These are phyloP conservation scores for Candida gigantensis DNA, from an alignment of 1,139 yeast genomes.

Conservation along the genomic window DNA sequence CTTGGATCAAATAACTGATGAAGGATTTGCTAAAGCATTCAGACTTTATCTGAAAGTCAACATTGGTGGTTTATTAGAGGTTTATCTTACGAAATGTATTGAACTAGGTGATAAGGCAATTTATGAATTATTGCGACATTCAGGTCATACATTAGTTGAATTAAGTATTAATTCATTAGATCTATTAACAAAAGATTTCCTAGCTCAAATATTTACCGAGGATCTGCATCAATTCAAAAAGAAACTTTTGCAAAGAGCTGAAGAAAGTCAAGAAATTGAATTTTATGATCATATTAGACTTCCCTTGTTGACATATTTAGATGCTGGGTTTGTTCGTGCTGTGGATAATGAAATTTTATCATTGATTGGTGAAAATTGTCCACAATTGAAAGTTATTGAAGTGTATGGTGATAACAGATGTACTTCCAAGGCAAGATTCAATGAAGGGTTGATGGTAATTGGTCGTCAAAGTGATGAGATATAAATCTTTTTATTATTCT, in stretches of 20 bases:
- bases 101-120: slow-evolving; percentile 64
- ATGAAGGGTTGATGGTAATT: slow-evolving; percentile 60
- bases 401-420: slow-evolving; percentile 79
- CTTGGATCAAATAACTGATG: slow-evolving; percentile 65
- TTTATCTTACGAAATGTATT: slow-evolving; percentile 68
- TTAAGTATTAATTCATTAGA: slow-evolving; percentile 71
- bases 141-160: slow-evolving; percentile 64
- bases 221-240: slow-evolving; percentile 33
- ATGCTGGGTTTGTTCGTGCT: slow-evolving; percentile 74
- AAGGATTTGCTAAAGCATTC: slow-evolving; percentile 62
- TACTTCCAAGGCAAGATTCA: slow-evolving; percentile 52
- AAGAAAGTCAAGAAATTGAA: slow-evolving; percentile 11
- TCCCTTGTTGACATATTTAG: slow-evolving; percentile 64
- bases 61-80: slow-evolving; percentile 59
- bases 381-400: slow-evolving; percentile 64
- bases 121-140: slow-evolving; percentile 61
- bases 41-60: slow-evolving; percentile 34
- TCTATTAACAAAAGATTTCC: slow-evolving; percentile 51
- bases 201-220: slow-evolving; percentile 43
- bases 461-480: slow-evolving; percentile 63
- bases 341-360: slow-evolving; percentile 66
- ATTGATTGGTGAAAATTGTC: slow-evolving; percentile 55
- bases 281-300: slow-evolving; percentile 26
- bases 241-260: slow-evolving; percentile 27
- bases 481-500: slow-evolving; percentile 1